These are phyloP conservation scores for Daedalea quercina DNA, from an alignment of 768 basidiomycete genomes.

Conservation along the genomic window DNA sequence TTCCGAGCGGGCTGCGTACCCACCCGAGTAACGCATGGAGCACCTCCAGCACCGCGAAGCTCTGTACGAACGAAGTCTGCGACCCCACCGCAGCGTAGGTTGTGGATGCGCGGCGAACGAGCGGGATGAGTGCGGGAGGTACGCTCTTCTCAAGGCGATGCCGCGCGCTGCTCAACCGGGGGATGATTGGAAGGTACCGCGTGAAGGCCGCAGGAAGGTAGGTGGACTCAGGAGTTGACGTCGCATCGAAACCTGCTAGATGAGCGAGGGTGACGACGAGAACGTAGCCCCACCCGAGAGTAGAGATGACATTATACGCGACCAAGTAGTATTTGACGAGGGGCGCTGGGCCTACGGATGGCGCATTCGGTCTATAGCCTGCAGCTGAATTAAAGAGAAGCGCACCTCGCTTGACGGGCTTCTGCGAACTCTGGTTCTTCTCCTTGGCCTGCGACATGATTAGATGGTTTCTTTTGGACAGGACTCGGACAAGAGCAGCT, in stretches of 20 bases:
- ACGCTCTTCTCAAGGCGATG: constrained; percentile 14
- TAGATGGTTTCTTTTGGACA: too few species aligned
- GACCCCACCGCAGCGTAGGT: constrained; percentile 56
- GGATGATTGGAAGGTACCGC: constrained; percentile 8
- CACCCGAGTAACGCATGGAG: constrained; percentile 72
- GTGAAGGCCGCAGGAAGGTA: constrained; percentile 1
- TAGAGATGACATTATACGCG: constrained; percentile 71
- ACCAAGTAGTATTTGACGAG: constrained; percentile 55
- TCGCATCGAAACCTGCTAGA: constrained; percentile 22
- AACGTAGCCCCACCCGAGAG: constrained; percentile 69
- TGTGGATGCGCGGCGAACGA: constrained; percentile 47
- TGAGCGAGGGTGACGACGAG: constrained; percentile 50
- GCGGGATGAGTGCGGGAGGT: constrained; percentile 33
- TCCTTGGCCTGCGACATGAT: background rate
- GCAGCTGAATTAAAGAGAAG: background rate
- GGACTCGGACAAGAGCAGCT: too few species aligned
- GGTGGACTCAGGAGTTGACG: constrained; percentile 5
- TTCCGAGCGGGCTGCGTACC: constrained; percentile 71
- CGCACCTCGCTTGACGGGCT: background rate
- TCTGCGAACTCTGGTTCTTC: background rate
- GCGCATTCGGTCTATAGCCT: background rate
- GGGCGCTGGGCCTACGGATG: constrained; percentile 12
- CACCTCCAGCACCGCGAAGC: constrained; percentile 76
- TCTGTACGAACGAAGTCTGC: constrained; percentile 71
- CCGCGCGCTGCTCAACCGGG: constrained; percentile 6